These are phyloP conservation scores for Talaromyces sp. DNA, from an alignment of 2,329 filamentous ascomycete species.

Conservation along the genomic window DNA sequence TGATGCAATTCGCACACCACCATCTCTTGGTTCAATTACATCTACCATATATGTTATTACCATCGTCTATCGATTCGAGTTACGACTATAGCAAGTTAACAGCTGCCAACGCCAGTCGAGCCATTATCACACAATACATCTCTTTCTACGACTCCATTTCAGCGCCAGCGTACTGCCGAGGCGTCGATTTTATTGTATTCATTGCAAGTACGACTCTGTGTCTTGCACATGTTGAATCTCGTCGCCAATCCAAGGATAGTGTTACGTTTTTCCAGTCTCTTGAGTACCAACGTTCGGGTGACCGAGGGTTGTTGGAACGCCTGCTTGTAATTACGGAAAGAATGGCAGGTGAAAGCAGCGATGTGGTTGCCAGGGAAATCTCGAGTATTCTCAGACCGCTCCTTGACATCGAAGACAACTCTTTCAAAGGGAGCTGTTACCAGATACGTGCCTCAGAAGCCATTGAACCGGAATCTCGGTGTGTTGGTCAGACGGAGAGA, in stretches of 20 bases:
- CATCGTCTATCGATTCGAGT: conserved; percentile 28
- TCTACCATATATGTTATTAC: conserved; percentile 11
- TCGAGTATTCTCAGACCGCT: conserved; percentile 21
- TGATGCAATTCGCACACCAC: conserved; percentile 10
- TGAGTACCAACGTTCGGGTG: conserved; percentile 39
- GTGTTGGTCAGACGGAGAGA: background rate
- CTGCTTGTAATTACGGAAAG: conserved; percentile 35
- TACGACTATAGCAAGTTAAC: conserved; percentile 52
- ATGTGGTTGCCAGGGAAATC: conserved; percentile 30
- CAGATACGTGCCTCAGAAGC: background rate
- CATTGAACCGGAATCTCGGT: background rate
- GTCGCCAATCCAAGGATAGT: conserved; percentile 4
- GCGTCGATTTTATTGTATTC: conserved; percentile 27
- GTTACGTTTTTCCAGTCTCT: conserved; percentile 21
- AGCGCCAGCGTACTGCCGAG: conserved; percentile 25
- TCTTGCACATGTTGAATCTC: conserved; percentile 27
- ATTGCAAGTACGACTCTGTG: conserved; percentile 27
- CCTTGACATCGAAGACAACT: conserved; percentile 22
- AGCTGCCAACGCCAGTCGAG: conserved; percentile 51
- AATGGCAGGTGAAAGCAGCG: conserved; percentile 26
- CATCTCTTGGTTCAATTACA: conserved; percentile 13
- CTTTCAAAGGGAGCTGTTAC: conserved; percentile 8
- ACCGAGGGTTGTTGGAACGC: conserved; percentile 42
- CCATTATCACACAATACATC: conserved; percentile 50
- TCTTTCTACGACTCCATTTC: conserved; percentile 40